Base-by-base conservation (phyloP, 2,329 filamentous ascomycete species). In the Alternaria sp. region DNA sequence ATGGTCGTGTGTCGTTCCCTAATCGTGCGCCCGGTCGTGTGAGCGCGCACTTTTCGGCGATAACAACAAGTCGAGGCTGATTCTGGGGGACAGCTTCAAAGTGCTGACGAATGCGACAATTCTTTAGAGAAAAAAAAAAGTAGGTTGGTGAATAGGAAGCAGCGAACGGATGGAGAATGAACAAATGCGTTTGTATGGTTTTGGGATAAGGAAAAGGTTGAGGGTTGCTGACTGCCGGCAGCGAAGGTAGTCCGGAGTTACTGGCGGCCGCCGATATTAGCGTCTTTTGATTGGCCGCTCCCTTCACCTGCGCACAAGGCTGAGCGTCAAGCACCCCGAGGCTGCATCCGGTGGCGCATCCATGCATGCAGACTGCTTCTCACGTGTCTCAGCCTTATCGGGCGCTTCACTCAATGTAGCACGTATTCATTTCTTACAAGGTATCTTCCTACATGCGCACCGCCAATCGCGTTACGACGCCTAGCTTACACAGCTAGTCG, bases 1-100 rank as follows among this genome's bases (percentile, higher is more conserved):
- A 90, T 90, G 55, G 56, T 24, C 24, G 24, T 70, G 49, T 43
- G 48, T 51, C 4, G 49, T 20, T 12, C 38, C n/a, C 38, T 39
- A 39, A 9, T 39, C 38, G 28, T 39, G n/a, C 26, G n/a, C 12
- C 28, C 28, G 20, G 32, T 53, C 48, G 54, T 43, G 32, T 51
- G 54, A 46, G 52, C 52, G 52, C 53, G n/a, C 38, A 39, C n/a
- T 39, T 20, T 18, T 7, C 16, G 9, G 14, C 36, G 36, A n/a
- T n/a, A 16, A 38, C 16, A 38, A 38, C 28, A 30, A 30, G 28
- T 30, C 3, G n/a, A 28, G n/a, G 44, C 22, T 34, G 32, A 34
- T 47, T 30, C 24, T 32, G 11, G n/a, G 30, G 44, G 18, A 26
- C 28, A 11, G 28, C 8, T 30, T 30, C 28, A 32, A 6, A 34